Conservation (phyloP, 2,329 filamentous ascomycete genomes). For the Pseudopithomyces chartarum region DNA sequence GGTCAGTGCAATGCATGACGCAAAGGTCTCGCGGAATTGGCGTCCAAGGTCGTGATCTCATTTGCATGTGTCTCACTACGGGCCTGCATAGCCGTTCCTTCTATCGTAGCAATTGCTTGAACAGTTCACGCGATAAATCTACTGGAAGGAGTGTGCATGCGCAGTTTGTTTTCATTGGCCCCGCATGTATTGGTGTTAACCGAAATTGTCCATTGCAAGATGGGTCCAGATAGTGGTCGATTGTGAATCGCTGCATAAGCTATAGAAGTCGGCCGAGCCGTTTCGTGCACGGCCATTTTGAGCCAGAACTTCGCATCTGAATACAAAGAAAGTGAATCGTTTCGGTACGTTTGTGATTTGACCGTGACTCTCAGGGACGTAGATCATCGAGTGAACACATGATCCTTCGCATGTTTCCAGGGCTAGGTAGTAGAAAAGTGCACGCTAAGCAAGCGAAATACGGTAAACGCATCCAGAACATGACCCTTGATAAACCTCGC, state of each 20-base stretch:
- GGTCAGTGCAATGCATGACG: constrained; percentile 2
- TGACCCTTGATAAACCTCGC: too few relatives aligned
- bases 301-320: not conserved
- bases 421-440: too few relatives aligned
- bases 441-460: not conserved
- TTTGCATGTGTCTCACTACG: not conserved
- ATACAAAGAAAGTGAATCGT: not conserved
- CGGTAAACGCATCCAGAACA: not conserved
- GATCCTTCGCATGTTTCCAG: not conserved
- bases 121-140: not conserved
- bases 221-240: not conserved
- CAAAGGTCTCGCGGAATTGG: not conserved
- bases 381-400: not conserved
- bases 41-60: not conserved
- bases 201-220: not conserved
- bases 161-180: not conserved
- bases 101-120: not conserved
- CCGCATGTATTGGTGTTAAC: not conserved
- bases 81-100: not conserved
- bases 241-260: not conserved
- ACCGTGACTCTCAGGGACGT: not conserved
- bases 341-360: not conserved
- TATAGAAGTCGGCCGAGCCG: not conserved
- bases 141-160: not conserved
- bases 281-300: not conserved